Evolutionary conservation across 768 basidiomycete genomes (phyloP).

Genomic region (Dendrothele bispora): DNA sequence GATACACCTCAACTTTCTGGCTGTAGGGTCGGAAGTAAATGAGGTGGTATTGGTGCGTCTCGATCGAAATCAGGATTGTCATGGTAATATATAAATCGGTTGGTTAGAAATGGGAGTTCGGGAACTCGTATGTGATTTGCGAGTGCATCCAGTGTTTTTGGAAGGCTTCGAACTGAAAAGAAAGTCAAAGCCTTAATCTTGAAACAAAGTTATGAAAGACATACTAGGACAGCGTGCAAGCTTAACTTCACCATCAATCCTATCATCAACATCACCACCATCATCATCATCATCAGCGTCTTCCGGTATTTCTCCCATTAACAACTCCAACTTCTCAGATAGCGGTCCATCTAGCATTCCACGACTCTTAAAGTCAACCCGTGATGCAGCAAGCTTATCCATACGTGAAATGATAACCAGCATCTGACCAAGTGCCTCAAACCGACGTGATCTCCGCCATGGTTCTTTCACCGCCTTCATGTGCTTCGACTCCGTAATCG

Average conservation of each 20-base stretch:
- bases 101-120: constrained; percentile 9
- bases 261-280: background rate
- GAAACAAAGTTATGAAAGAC: background rate
- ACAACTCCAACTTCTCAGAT: background rate
- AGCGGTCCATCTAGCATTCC: background rate
- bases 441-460: constrained; percentile 9
- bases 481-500: constrained; percentile 12
- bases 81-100: constrained; percentile 15
- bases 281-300: background rate
- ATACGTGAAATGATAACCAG: constrained; percentile 4
- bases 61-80: constrained; percentile 3
- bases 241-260: background rate
- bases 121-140: constrained; percentile 14
- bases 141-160: constrained; percentile 8
- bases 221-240: background rate
- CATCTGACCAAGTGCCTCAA: constrained; percentile 7
- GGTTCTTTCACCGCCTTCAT: constrained; percentile 14
- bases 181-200: background rate
- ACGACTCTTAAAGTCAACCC: background rate
- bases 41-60: constrained; percentile 5
- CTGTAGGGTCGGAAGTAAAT: constrained; percentile 13
- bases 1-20: background rate
- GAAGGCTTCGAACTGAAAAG: background rate
- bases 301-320: background rate
- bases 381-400: constrained; percentile 1